Evolutionary conservation across 2,329 filamentous ascomycete species (phyloP).

Genomic region (Trichoderma atrobrunneum): DNA sequence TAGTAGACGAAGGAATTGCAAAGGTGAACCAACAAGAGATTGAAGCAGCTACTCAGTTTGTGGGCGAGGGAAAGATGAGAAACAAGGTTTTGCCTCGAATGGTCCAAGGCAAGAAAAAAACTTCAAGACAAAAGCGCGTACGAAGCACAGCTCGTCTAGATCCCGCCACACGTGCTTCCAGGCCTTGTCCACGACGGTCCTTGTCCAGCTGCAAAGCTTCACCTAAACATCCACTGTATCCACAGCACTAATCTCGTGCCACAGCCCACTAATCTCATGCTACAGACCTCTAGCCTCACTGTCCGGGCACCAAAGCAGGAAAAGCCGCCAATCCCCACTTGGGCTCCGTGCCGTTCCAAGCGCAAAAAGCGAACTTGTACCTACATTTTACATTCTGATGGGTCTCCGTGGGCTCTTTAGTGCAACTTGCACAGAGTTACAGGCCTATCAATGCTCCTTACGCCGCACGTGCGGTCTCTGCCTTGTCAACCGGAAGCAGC

Average conservation of each 20-base stretch:
- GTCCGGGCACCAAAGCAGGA: neutral
- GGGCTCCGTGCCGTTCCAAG: neutral
- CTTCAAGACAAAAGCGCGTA: neutral
- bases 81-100: neutral
- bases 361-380: neutral
- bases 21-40: neutral
- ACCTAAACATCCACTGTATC: neutral
- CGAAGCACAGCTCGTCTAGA: neutral
- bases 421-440: neutral
- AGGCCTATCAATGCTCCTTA: slow-evolving; percentile 1
- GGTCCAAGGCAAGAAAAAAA: neutral
- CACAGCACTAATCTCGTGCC: neutral
- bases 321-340: neutral
- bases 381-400: neutral
- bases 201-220: neutral
- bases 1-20: neutral
- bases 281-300: slow-evolving; percentile 4
- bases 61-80: neutral
- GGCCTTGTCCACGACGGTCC: neutral
- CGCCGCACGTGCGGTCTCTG: neutral
- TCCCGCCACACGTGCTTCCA: slow-evolving; percentile 6
- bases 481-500: neutral
- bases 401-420: neutral
- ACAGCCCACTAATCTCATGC: neutral
- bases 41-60: neutral